phyloP scores from a whole-genome alignment of 2,329 filamentous ascomycete genomes.

The Macrophomina pseudophaseolina region DNA sequence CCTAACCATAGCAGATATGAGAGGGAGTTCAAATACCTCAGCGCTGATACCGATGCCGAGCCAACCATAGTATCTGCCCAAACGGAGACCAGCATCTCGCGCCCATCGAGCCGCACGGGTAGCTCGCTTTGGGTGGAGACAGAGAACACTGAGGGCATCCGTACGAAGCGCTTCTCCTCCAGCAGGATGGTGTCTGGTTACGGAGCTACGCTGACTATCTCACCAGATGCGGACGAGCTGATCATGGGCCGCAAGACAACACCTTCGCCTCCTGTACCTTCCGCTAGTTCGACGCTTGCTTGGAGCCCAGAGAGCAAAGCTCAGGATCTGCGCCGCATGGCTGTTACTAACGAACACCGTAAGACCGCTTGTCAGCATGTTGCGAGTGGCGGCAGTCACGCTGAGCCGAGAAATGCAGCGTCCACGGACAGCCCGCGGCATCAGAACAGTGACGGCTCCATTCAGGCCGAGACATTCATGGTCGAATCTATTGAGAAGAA shows the following conservation, averaged over 20 bases:
- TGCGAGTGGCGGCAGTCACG: not conserved
- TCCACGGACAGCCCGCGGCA: not conserved
- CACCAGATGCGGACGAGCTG: slow-evolving; percentile 19
- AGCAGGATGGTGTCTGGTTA: not conserved
- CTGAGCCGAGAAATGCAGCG: slow-evolving; percentile 5
- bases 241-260: slow-evolving; percentile 17
- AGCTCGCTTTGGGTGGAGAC: slow-evolving; percentile 18
- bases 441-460: slow-evolving; percentile 3
- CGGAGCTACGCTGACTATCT: slow-evolving; percentile 18
- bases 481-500: not conserved
- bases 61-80: not conserved
- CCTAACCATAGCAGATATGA: slow-evolving; percentile 10
- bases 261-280: slow-evolving; percentile 5
- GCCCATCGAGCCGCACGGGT: slow-evolving; percentile 6
- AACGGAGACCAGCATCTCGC: not conserved
- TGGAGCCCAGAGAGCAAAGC: not conserved
- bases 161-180: slow-evolving; percentile 18
- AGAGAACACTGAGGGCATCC: not conserved
- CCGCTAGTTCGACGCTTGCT: not conserved
- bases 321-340: slow-evolving; percentile 8
- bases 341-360: slow-evolving; percentile 20
- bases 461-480: slow-evolving; percentile 11
- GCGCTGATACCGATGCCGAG: slow-evolving; percentile 9
- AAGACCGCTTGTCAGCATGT: slow-evolving; percentile 10
- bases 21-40: slow-evolving; percentile 9